phyloP scores from a whole-genome alignment of 257 asterid genomes.

The Mentha longifolia region DNA sequence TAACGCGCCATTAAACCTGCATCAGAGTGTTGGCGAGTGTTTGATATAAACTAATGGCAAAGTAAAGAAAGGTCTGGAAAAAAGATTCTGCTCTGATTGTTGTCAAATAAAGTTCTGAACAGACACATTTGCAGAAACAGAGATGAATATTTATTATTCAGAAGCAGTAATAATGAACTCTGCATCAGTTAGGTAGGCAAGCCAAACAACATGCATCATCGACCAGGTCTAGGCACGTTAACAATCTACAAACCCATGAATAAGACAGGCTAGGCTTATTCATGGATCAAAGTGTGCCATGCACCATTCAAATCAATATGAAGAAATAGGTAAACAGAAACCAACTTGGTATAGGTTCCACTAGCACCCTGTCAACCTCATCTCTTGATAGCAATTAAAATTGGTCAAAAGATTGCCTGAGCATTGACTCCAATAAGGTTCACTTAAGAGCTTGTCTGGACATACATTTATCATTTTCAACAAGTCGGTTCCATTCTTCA shows the following conservation, averaged over 20 bases:
- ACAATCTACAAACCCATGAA: constrained; percentile 10
- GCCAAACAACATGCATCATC: constrained; percentile 23
- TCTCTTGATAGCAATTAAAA: constrained; percentile 16
- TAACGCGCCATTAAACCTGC: constrained; percentile 93
- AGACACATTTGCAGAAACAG: constrained; percentile 24
- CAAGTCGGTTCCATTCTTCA: not conserved
- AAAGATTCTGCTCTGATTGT: constrained; percentile 5
- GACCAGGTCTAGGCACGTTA: constrained; percentile 17
- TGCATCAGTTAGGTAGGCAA: constrained; percentile 25
- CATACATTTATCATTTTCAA: constrained; percentile 14
- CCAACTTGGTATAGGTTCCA: constrained; percentile 18
- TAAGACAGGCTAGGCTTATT: not conserved
- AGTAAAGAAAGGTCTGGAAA: constrained; percentile 19
- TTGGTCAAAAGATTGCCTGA: not conserved
- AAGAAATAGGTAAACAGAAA: constrained; percentile 8
- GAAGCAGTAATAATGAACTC: constrained; percentile 7
- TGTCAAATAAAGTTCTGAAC: constrained; percentile 8
- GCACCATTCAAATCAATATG: too few relatives aligned
- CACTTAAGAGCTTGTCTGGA: constrained; percentile 23
- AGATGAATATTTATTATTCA: constrained; percentile 1
- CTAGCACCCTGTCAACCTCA: constrained; percentile 14
- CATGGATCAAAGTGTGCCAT: too few relatives aligned
- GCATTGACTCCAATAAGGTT: constrained; percentile 7
- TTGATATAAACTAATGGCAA: constrained; percentile 23
- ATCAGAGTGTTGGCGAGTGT: constrained; percentile 34